Percentiles rank a stretch among this genome's conserved stretches.
phyloP scores from a whole-genome alignment of 768 basidiomycete species.

The Piloderma croceum region DNA sequence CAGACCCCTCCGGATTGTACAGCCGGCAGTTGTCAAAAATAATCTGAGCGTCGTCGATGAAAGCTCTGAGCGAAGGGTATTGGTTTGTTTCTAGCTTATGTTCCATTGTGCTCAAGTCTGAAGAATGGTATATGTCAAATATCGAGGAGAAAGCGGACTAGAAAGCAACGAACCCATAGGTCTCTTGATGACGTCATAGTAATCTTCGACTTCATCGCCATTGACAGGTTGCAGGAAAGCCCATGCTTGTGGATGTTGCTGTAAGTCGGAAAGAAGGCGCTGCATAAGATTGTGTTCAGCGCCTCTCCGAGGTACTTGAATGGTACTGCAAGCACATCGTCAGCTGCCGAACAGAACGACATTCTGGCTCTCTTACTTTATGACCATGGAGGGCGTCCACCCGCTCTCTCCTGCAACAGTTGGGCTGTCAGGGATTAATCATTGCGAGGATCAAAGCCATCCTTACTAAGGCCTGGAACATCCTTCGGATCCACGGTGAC shows the following conservation, averaged over 20 bases:
- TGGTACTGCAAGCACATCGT: conserved; percentile 18
- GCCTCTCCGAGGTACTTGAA: conserved; percentile 44
- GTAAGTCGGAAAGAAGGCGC: conserved; percentile 71
- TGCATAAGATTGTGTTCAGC: conserved; percentile 66
- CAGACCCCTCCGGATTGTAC: conserved; percentile 79
- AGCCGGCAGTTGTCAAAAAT: conserved; percentile 85
- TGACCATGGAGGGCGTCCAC: conserved; percentile 82
- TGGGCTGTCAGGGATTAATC: conserved; percentile 2
- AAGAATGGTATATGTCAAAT: no score
- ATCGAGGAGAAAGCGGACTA: conserved; percentile 3
- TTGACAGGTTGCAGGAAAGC: conserved; percentile 83
- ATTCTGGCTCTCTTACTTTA: conserved; percentile 44
- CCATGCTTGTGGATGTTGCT: conserved; percentile 78
- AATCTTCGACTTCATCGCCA: conserved; percentile 74
- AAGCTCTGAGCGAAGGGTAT: conserved; percentile 68
- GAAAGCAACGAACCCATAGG: conserved; percentile 76
- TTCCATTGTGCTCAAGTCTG: conserved; percentile 86
- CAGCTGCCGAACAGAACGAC: conserved; percentile 4
- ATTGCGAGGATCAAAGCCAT: conserved; percentile 8
- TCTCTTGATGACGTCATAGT: conserved; percentile 80
- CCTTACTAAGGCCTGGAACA: conserved; percentile 83
- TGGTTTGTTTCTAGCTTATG: conserved; percentile 86
- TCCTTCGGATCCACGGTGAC: conserved; percentile 63
- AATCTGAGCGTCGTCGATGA: conserved; percentile 74
- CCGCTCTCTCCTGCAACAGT: conserved; percentile 70